Evolutionary conservation across 108 stramenopile species (phyloP).

Genomic region (Discostella stelligeroides): DNA sequence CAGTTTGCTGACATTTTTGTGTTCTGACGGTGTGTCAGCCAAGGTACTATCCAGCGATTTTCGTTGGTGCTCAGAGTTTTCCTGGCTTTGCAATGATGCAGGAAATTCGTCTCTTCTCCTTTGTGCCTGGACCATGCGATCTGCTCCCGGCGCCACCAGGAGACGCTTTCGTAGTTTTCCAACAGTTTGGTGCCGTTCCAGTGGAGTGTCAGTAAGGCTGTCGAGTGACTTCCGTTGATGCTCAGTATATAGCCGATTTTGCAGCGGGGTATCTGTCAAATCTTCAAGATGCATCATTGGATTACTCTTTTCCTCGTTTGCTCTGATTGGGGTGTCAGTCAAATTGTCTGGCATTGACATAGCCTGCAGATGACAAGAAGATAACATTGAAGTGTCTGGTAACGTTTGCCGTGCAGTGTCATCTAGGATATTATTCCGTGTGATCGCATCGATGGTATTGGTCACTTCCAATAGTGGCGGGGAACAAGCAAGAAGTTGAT

Average conservation of each 20-base stretch:
- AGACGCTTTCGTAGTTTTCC: slow-evolving; percentile 35
- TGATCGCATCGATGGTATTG: slow-evolving; percentile 1
- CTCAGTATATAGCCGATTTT: background rate
- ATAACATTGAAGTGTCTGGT: too few species aligned
- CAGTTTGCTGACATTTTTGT: slow-evolving; percentile 6
- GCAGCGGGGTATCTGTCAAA: slow-evolving; percentile 19
- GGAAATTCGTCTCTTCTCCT: background rate
- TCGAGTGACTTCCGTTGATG: slow-evolving; percentile 5
- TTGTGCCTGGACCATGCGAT: too few species aligned
- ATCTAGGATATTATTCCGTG: background rate
- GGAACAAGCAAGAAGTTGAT: background rate
- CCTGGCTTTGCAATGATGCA: background rate
- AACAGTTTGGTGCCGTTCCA: slow-evolving; percentile 9
- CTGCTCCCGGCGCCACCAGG: slow-evolving; percentile 7
- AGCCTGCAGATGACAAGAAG: background rate
- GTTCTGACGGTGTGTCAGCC: slow-evolving; percentile 18
- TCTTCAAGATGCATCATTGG: slow-evolving; percentile 7
- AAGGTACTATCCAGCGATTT: slow-evolving; percentile 15
- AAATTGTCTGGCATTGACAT: slow-evolving; percentile 11
- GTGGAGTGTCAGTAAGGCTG: slow-evolving; percentile 24
- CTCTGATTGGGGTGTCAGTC: slow-evolving; percentile 33
- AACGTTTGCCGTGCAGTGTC: slow-evolving; percentile 10
- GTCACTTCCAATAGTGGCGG: slow-evolving; percentile 3
- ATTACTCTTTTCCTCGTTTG: background rate
- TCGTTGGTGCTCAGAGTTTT: background rate